Evolutionary conservation across 73 alveolate genomes (phyloP).

Genomic region (Uronychia setigera): DNA sequence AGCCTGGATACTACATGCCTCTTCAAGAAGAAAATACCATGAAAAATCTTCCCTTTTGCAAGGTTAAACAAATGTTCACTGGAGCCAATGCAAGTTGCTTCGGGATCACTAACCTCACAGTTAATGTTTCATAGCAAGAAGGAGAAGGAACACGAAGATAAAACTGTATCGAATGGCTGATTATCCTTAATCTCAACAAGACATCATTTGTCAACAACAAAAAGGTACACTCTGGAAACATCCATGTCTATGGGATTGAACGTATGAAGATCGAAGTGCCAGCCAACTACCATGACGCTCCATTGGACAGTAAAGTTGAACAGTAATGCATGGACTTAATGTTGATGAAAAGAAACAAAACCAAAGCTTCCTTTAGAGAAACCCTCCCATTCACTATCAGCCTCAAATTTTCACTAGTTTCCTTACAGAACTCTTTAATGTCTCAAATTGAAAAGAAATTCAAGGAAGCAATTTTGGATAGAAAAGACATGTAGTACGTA

Average conservation of each 20-base stretch:
- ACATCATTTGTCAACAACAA: slow-evolving; percentile 19
- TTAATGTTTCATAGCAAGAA: neutral
- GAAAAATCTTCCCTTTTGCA: slow-evolving; percentile 35
- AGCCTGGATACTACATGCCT: slow-evolving; percentile 65
- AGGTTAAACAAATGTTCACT: slow-evolving; percentile 43
- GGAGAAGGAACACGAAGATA: slow-evolving; percentile 2
- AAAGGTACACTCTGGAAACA: slow-evolving; percentile 39
- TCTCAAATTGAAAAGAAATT: slow-evolving; percentile 29
- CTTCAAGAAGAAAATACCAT: slow-evolving; percentile 31
- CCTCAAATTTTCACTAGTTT: slow-evolving; percentile 27
- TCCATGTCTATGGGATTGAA: slow-evolving; percentile 59
- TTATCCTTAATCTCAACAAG: slow-evolving; percentile 43
- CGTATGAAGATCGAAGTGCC: slow-evolving; percentile 59
- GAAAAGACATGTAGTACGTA: slow-evolving; percentile 51
- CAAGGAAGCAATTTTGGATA: slow-evolving; percentile 37
- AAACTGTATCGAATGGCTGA: slow-evolving; percentile 40
- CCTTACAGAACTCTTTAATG: slow-evolving; percentile 33
- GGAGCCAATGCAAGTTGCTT: slow-evolving; percentile 45
- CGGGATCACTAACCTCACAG: slow-evolving; percentile 26
- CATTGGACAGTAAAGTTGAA: slow-evolving; percentile 26
- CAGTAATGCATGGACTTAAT: slow-evolving; percentile 49
- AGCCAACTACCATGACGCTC: slow-evolving; percentile 45
- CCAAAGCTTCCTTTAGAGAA: slow-evolving; percentile 41
- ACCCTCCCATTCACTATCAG: slow-evolving; percentile 37
- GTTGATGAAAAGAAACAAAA: slow-evolving; percentile 11